phyloP scores from a whole-genome alignment of 225 moss, liverwort and hornwort species.

The Takakia lepidozioides region DNA sequence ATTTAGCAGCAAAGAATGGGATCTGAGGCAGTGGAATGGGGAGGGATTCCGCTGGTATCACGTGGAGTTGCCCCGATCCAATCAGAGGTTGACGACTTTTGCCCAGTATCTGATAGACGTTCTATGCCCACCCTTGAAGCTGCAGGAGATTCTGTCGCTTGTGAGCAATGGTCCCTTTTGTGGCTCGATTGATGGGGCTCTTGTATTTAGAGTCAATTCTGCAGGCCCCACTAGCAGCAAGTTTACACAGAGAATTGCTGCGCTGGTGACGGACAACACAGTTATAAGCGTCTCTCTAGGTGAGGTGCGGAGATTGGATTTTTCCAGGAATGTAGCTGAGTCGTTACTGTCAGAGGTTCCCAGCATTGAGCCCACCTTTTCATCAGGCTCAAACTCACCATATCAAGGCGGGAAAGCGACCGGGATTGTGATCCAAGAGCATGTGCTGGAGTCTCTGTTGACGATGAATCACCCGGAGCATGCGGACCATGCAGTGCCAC shows the following conservation, averaged over 20 bases:
- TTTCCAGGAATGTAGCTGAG: constrained; percentile 43
- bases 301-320: constrained; percentile 60
- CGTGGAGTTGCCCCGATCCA: constrained; percentile 82
- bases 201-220: constrained; percentile 82
- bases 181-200: constrained; percentile 72
- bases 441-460: constrained; percentile 77
- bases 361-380: constrained; percentile 29
- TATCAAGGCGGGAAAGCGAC: constrained; percentile 20
- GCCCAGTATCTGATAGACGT: constrained; percentile 95
- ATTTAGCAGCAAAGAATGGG: constrained; percentile 61
- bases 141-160: constrained; percentile 77
- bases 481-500: constrained; percentile 73
- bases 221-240: constrained; percentile 72
- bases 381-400: constrained; percentile 9
- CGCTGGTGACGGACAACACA: constrained; percentile 62
- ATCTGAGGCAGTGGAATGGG: constrained; percentile 18
- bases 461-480: constrained; percentile 81
- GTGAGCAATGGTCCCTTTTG: constrained; percentile 84
- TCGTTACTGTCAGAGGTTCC: constrained; percentile 77
- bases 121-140: constrained; percentile 75
- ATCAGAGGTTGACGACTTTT: constrained; percentile 42
- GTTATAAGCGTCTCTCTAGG: constrained; percentile 84
- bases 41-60: constrained; percentile 74
- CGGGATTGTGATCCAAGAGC: constrained; percentile 76
- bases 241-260: constrained; percentile 83